Conservation (phyloP, 2,329 filamentous ascomycete genomes). For the Raffaelea deltoideospora region DNA sequence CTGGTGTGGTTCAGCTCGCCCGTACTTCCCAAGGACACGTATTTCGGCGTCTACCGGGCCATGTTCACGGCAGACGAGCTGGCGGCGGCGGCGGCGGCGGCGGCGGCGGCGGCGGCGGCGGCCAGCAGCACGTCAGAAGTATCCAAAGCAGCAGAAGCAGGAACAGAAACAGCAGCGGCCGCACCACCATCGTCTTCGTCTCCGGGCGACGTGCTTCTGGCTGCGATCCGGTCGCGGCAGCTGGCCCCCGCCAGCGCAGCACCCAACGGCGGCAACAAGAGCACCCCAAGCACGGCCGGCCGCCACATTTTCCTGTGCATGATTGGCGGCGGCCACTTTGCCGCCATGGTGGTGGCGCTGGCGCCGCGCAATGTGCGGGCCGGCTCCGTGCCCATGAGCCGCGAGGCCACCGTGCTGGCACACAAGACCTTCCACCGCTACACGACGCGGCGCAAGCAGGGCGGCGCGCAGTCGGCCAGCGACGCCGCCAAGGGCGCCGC, state of each 20-base stretch:
- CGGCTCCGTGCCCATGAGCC: conserved; percentile 55
- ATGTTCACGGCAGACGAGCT: conserved; percentile 63
- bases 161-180: neutral
- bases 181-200: no score
- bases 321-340: conserved; percentile 96
- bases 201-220: conserved; percentile 37
- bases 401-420: conserved; percentile 74
- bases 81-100: neutral
- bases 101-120: neutral
- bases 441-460: conserved; percentile 89
- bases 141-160: no score
- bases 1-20: conserved; percentile 77
- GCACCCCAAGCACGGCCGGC: conserved; percentile 38
- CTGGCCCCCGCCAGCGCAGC: conserved; percentile 44
- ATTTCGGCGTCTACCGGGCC: conserved; percentile 72
- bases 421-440: conserved; percentile 98
- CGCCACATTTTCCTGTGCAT: conserved; percentile 94
- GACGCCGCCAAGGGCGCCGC: conserved; percentile 89
- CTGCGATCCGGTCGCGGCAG: conserved; percentile 63
- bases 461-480: conserved; percentile 85
- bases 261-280: conserved; percentile 17
- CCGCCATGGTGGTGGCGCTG: conserved; percentile 85
- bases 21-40: conserved; percentile 58
- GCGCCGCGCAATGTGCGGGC: conserved; percentile 64
- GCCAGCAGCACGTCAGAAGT: no score